Evolutionary conservation across 1,284 basidiomycete species (phyloP), one percentile per base, ranked within the genome.

Genomic region (Cutaneotrichosporon daszewskae): DNA sequence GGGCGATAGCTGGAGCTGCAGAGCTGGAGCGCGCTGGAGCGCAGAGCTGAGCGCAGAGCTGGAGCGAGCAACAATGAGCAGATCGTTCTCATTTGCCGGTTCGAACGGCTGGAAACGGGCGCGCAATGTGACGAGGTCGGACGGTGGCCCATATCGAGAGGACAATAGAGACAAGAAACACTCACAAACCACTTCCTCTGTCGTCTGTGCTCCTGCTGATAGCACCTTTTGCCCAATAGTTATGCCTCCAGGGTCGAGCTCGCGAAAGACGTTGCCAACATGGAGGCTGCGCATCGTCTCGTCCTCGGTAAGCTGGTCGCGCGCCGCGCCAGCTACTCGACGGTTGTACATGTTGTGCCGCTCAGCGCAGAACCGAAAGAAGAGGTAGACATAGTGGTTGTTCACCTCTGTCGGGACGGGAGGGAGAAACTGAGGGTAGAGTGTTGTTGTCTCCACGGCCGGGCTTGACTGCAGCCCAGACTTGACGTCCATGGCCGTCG

Each of bases 311-410:
- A 59, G 33, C 37, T 58, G 17, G 34, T 58, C 46, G 17, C 59
- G 44, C 0, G 54, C 23, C 3, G 56, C 45, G 4, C 55, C 57
- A 1, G 37, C 53, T 19, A 37, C 14, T 4, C 53, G 48, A 34
- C 43, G 45, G 4, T 47, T 45, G 35, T 52, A 50, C 57, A 63
- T 61, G 9, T 40, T 23, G 28, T 61, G 60, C 20, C 59, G 41
- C 33, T 63, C 60, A 9, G 53, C 57, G 46, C 59, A 60, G 49
- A 63, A 63, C 2, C 60, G 55, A 38, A 52, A 63, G 45, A 58
- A 63, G 14, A 59, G 34, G 46, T 57, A 59, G 2, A 52, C 36
- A 52, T 49, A 63, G 29, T 56, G 38, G 43, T 56, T 52, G 22
- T 53, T 37, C 6, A 58, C 45, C 2, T 22, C 23, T 3, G 47